Conservation (phyloP, 495 filamentous ascomycete genomes). For the Aspergillus avenaceus region DNA sequence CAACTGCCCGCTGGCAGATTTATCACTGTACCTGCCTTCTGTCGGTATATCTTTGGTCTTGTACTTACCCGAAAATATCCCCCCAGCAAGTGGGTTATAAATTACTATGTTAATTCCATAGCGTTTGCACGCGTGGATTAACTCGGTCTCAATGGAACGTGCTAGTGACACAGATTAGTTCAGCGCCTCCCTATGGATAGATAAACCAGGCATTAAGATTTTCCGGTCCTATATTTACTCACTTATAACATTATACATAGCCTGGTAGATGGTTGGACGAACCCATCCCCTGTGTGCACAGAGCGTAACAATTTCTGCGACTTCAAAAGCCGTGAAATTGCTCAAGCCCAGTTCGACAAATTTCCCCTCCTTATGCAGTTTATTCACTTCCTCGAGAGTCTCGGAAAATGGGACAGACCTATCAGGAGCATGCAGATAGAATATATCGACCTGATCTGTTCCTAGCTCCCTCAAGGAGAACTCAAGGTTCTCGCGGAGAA, state of each 20-base stretch:
- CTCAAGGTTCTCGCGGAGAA: conserved; percentile 58
- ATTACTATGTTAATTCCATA: conserved; percentile 85
- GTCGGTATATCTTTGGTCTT: conserved; percentile 63
- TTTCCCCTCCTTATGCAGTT: conserved; percentile 82
- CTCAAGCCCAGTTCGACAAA: conserved; percentile 77
- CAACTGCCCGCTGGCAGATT: conserved; percentile 46
- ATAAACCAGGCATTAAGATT: conserved; percentile 48
- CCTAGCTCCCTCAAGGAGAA: conserved; percentile 66
- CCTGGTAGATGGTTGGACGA: conserved; percentile 60
- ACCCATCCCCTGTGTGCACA: conserved; percentile 74
- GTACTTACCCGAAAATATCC: conserved; percentile 82
- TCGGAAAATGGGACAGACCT: conserved; percentile 73
- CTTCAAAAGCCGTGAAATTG: conserved; percentile 87
- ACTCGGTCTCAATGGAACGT: conserved; percentile 74
- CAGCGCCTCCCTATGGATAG: conserved; percentile 41
- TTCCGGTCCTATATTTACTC: conserved; percentile 45
- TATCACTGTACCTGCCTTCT: conserved; percentile 67
- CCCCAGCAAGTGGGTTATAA: conserved; percentile 88
- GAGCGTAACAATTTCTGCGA: conserved; percentile 82
- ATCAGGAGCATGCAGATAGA: conserved; percentile 86
- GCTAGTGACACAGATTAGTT: conserved; percentile 45
- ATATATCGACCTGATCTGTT: conserved; percentile 77
- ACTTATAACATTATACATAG: conserved; percentile 62
- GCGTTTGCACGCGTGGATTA: conserved; percentile 73
- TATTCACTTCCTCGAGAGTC: conserved; percentile 71